Conservation (phyloP, 768 basidiomycete species). For the Podaxis sp. region DNA sequence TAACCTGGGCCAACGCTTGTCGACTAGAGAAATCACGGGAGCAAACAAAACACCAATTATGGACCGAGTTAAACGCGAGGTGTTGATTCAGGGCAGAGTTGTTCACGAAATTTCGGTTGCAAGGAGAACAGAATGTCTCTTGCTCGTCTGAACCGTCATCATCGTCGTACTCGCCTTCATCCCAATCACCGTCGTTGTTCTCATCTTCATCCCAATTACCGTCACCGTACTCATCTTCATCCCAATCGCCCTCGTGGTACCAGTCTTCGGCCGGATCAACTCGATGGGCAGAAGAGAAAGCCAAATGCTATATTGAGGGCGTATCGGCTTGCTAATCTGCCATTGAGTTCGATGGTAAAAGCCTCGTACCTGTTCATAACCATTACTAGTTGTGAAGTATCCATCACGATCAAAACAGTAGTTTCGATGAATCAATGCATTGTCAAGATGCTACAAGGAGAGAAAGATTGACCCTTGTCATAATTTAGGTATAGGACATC, state of each 20-base stretch:
- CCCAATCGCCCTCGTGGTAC: background rate
- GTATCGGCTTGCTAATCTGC: background rate
- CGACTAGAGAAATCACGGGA: conserved; percentile 16
- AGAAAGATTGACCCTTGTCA: background rate
- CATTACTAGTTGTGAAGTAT: background rate
- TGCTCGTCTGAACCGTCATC: background rate
- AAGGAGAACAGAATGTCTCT: conserved; percentile 4
- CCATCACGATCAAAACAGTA: background rate
- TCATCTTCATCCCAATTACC: background rate
- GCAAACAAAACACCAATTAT: conserved; percentile 20
- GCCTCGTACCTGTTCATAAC: background rate
- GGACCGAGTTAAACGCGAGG: background rate
- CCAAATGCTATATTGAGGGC: background rate
- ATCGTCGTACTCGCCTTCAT: background rate
- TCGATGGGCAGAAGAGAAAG: background rate
- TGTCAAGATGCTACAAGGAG: background rate
- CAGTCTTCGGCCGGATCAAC: background rate
- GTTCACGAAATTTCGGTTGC: conserved; percentile 1
- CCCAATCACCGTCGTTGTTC: background rate
- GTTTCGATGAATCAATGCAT: background rate
- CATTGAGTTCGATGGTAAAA: background rate
- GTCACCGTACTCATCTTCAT: background rate
- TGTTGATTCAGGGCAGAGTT: background rate
- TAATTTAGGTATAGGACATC: background rate
- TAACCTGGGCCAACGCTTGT: conserved; percentile 44